Conservation (phyloP, 129 eudicot species). For the Flaveria linearis region DNA sequence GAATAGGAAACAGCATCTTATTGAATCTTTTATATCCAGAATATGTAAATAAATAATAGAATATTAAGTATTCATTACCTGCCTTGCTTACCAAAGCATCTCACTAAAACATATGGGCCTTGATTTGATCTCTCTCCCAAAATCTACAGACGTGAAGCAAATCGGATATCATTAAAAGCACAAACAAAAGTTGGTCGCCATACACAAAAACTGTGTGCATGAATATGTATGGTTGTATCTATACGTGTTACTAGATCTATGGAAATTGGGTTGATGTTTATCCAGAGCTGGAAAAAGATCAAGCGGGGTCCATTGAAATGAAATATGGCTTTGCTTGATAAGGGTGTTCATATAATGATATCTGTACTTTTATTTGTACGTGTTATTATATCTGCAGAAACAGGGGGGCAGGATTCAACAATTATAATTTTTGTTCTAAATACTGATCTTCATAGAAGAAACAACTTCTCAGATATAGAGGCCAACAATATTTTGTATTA, state of each 20-base stretch:
- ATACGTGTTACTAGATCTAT: not conserved
- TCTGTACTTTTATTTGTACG: not conserved
- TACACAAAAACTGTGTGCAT: slow-evolving; percentile 5
- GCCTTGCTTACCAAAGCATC: slow-evolving; percentile 39
- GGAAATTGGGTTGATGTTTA: not conserved
- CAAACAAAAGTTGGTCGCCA: slow-evolving; percentile 6
- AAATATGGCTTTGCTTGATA: not conserved
- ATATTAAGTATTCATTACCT: slow-evolving; percentile 33
- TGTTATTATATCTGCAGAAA: not conserved
- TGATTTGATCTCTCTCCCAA: slow-evolving; percentile 24
- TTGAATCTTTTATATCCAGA: not conserved
- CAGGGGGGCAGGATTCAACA: not conserved
- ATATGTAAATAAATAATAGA: not conserved
- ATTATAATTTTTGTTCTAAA: not conserved
- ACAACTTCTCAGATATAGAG: not conserved
- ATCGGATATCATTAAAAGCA: not conserved
- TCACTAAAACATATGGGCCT: slow-evolving; percentile 29
- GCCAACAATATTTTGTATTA: not conserved
- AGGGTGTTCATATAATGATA: not conserved
- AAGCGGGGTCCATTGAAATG: not conserved
- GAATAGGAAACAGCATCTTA: not conserved
- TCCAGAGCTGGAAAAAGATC: not conserved
- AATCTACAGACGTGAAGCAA: slow-evolving; percentile 28
- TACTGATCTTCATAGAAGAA: not conserved
- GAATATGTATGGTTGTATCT: slow-evolving; percentile 4